These are phyloP conservation scores for Raffaelea albimanens DNA, from an alignment of 2,329 filamentous ascomycete species.

Conservation along the genomic window DNA sequence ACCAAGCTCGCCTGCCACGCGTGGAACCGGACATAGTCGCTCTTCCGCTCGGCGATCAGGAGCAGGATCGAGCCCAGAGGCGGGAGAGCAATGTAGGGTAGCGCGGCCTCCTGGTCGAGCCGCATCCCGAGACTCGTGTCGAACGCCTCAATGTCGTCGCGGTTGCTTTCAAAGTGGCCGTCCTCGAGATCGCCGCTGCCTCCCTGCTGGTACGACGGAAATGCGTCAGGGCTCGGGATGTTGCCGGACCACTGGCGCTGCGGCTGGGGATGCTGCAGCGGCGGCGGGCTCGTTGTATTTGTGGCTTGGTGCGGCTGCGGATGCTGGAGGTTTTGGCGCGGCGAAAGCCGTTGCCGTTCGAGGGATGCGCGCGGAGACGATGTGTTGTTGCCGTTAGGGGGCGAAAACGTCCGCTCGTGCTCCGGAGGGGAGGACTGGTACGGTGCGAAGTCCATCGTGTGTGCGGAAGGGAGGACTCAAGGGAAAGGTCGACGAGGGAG, in stretches of 20 bases:
- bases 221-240: constrained; percentile 23
- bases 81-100: constrained; percentile 80
- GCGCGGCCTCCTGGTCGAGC: constrained; percentile 79
- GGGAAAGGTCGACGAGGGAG: not conserved
- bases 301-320: constrained; percentile 29
- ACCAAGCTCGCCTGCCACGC: constrained; percentile 88
- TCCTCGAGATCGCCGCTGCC: constrained; percentile 11
- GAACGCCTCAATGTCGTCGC: constrained; percentile 64
- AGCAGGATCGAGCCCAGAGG: constrained; percentile 79
- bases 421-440: constrained; percentile 93
- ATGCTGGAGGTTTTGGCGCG: too few relatives aligned
- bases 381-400: constrained; percentile 38
- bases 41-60: constrained; percentile 82
- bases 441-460: constrained; percentile 82
- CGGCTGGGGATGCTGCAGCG: constrained; percentile 44
- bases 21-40: constrained; percentile 97
- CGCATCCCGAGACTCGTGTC: constrained; percentile 82
- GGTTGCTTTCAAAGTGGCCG: constrained; percentile 22
- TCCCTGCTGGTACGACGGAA: constrained; percentile 17
- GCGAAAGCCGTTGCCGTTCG: constrained; percentile 47
- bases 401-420: constrained; percentile 69
- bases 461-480: not conserved
- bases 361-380: constrained; percentile 49
- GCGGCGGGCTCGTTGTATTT: constrained; percentile 31
- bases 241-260: constrained; percentile 45